Evolutionary conservation across 192 early-diverging fungal species (phyloP), one percentile per base, ranked within the genome.

Genomic region (Pilaira anomala): DNA sequence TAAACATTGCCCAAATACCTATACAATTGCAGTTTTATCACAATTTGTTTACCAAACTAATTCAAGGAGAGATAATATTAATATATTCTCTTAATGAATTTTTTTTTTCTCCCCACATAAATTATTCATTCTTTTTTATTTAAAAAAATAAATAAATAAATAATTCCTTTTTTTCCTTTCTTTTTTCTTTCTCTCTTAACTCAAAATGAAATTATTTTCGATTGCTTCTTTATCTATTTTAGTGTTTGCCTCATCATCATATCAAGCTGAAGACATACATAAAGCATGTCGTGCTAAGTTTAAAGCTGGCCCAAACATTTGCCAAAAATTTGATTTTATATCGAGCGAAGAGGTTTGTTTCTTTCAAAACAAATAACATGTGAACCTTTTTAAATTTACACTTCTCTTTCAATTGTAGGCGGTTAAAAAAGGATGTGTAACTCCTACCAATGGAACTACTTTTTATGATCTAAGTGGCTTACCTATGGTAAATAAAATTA

Each of bases 381-480:
- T 14, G 14, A 28, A 18, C 13, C 25, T 3, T 21, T 25, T 4
- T 14, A 42, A 2, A 16, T 12, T 22, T 19, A 16, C 3, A 26
- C 25, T 28, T 60, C 1, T 26, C 12, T n/a, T 58, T 13, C 24
- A 22, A 13, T 36, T 40, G 7, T 9, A 58, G 33, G 30, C 36
- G 9, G 14, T 58, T 7, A 6, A 26, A 28, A 41, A 45, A 60
- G 58, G 42, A 25, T 60, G 58, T 9, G 26, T 60, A 7, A 28
- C 39, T 3, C 58, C 58, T 44, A 60, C 12, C 2, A 60, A 60
- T 28, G 58, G 58, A 13, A 60, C 58, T 2, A 60, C 58, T 28
- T 71, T 65, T 29, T 71, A 71, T 58, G 63, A 65, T 22, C 46
- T 69, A 25, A 42, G 60, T 22, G 51, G 46, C 3, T 44, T 63